Evolutionary conservation across 805 yeast genomes (phyloP).

Genomic region (Metschnikowia henanensis): DNA sequence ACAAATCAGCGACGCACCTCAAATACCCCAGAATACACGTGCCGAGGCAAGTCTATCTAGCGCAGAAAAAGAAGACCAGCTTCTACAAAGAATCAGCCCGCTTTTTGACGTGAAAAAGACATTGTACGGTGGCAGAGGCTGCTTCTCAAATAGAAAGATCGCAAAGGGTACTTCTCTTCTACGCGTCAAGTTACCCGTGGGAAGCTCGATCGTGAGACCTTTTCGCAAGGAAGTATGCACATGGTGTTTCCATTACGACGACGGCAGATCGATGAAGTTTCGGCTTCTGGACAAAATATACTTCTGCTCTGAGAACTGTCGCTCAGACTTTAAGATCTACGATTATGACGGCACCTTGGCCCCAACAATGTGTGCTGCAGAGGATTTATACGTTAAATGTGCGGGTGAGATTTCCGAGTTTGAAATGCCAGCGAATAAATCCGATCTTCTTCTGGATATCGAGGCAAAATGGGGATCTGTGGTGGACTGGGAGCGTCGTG

Average conservation of each 20-base stretch:
- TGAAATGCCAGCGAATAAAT: constrained; percentile 8
- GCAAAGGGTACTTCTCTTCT: constrained; percentile 42
- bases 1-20: neutral
- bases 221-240: constrained; percentile 66
- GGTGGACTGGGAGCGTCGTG: constrained; percentile 35
- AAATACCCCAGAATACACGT: neutral
- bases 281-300: constrained; percentile 34
- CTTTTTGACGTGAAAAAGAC: constrained; percentile 39
- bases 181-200: constrained; percentile 41
- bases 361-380: constrained; percentile 34
- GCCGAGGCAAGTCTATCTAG: neutral
- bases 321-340: constrained; percentile 29
- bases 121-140: constrained; percentile 59
- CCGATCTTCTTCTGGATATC: constrained; percentile 16
- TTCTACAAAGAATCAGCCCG: constrained; percentile 13
- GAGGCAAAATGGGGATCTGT: constrained; percentile 39
- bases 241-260: constrained; percentile 48
- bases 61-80: constrained; percentile 1
- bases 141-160: constrained; percentile 48
- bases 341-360: constrained; percentile 40
- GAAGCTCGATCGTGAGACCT: constrained; percentile 48
- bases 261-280: constrained; percentile 48
- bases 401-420: constrained; percentile 26
- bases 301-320: constrained; percentile 54
- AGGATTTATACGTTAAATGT: constrained; percentile 31